phyloP scores from a whole-genome alignment of 2,329 filamentous ascomycete species.

The Epichloe amarillans region DNA sequence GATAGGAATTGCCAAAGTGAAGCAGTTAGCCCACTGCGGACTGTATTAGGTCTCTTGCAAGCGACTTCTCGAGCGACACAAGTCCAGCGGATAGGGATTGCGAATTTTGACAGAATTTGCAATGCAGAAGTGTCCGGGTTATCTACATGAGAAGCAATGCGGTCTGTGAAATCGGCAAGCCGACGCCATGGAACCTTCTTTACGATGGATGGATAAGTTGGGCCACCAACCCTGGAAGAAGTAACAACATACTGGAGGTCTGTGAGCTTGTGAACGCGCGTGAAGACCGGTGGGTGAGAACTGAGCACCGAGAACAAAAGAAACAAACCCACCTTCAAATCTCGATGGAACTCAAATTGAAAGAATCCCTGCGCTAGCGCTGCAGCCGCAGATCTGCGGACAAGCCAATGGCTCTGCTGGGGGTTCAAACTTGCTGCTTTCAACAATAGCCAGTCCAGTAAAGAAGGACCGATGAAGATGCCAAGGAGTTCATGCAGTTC shows the following conservation, averaged over 20 bases:
- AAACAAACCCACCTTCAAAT: neutral
- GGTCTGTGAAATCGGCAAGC: neutral
- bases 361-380: constrained; percentile 9
- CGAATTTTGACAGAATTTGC: neutral
- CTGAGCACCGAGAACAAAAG: neutral
- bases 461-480: neutral
- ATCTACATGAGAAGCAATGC: neutral
- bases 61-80: neutral
- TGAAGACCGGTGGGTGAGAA: no score
- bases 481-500: neutral
- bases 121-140: neutral
- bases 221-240: no score
- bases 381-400: constrained; percentile 11
- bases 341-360: constrained; percentile 3
- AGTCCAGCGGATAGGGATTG: neutral
- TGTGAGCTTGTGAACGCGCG: neutral
- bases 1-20: neutral
- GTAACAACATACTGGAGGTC: no score
- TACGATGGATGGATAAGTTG: neutral
- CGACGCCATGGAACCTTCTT: neutral
- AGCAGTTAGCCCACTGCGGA: neutral
- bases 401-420: constrained; percentile 10
- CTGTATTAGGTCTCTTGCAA: neutral
- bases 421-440: neutral
- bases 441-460: constrained; percentile 1